Evolutionary conservation across 129 eudicot species (phyloP), one percentile per base, ranked within the genome.

Genomic region (Rutidosis leptorrhynchoides): DNA sequence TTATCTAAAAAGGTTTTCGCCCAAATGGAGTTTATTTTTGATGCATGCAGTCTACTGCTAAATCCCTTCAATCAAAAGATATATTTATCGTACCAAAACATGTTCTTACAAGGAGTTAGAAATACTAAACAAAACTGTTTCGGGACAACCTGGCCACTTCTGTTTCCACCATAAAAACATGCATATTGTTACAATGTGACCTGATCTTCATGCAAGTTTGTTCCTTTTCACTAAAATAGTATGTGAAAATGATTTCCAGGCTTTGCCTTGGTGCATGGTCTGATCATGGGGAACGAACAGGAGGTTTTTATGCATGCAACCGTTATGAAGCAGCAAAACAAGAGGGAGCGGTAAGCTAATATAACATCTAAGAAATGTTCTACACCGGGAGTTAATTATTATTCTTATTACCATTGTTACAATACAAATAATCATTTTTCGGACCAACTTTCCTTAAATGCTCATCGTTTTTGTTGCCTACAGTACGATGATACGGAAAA

Each of bases 231-330:
- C 46, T 40, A 40, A 40, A n/a, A n/a, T n/a, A n/a, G n/a, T n/a
- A n/a, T 1, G 15, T 48, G 21, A 3, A 35, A 37, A 48, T 25
- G 45, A 12, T 0, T 28, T 73, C 54, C 81, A 92, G 98, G 98
- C 85, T 93, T 24, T 93, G 99, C 71, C 92, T 89, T 59, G 96
- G 96, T 79, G 86, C 96, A 35, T 93, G 99, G 99, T 70, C 96
- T 21, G 96, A 89, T 64, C 99, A 93, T 68, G 99, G 99, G 77
- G 96, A 89, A 79, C 88, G 87, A 70, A 93, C 96, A 53, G 98
- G 98, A 65, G 98, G 98, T 16, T 93, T 88, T 70, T 93, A 93
- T 79, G 96, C 99, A 49, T 93, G 99, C 82, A 93, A 93, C 60
- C 92, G 99, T 46, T 93, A 93, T 65, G 99, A 93, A 53, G 82